These are phyloP conservation scores for Centaurea solstitialis DNA, from an alignment of 129 eudicot genomes.

Conservation along the genomic window DNA sequence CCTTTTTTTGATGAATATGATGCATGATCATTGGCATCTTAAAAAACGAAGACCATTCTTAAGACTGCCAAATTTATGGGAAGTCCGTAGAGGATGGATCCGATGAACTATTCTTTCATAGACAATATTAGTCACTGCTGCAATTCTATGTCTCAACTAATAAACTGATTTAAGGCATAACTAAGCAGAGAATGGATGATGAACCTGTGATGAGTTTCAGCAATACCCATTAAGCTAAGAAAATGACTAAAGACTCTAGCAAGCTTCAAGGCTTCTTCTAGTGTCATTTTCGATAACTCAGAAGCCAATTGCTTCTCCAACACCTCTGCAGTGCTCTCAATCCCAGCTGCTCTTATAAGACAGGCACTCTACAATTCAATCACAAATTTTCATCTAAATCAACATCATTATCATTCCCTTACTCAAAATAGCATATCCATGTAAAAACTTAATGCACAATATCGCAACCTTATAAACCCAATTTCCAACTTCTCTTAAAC, in stretches of 20 bases:
- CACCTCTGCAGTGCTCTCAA: constrained; percentile 80
- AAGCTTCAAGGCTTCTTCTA: constrained; percentile 77
- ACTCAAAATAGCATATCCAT: background rate
- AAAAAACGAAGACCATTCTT: background rate
- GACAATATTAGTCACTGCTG: constrained; percentile 4
- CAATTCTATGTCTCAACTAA: constrained; percentile 3
- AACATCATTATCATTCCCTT: background rate
- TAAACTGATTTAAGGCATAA: constrained; percentile 4
- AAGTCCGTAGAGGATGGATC: background rate
- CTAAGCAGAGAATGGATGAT: constrained; percentile 10
- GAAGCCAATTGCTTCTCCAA: constrained; percentile 82
- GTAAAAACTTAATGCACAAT: constrained; percentile 14
- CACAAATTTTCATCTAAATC: constrained; percentile 19
- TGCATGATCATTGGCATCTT: background rate
- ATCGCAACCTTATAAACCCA: constrained; percentile 1
- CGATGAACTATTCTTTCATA: constrained; percentile 4
- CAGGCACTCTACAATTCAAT: constrained; percentile 78
- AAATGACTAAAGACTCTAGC: constrained; percentile 92
- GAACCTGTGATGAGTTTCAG: constrained; percentile 97
- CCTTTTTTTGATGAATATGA: background rate
- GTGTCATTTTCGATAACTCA: constrained; percentile 76
- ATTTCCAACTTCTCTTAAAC: background rate
- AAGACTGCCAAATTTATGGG: background rate
- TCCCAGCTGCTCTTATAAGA: constrained; percentile 74
- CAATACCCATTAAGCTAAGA: constrained; percentile 82